Evolutionary conservation across 139 green algal genomes (phyloP).

Genomic region (Picochlorum sp.): DNA sequence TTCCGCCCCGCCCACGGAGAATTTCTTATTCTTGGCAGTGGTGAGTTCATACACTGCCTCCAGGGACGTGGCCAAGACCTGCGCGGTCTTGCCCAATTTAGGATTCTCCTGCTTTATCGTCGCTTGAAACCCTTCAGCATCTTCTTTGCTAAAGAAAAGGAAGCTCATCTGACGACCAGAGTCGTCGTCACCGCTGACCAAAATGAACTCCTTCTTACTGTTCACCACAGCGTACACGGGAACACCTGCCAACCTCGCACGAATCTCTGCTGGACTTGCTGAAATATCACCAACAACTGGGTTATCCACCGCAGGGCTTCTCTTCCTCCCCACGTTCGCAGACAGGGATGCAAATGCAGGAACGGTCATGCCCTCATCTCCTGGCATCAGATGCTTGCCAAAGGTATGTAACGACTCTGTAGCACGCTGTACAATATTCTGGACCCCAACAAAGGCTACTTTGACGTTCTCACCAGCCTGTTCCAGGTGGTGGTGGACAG

Average conservation of each 20-base stretch:
- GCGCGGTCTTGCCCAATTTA: conserved; percentile 53
- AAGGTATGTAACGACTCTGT: too few relatives aligned
- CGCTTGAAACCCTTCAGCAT: conserved; percentile 64
- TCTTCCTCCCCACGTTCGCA: neutral
- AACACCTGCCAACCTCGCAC: conserved; percentile 55
- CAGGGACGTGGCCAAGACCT: conserved; percentile 61
- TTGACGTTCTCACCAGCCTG: too few relatives aligned
- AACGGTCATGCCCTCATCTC: too few relatives aligned
- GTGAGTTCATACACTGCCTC: conserved; percentile 71
- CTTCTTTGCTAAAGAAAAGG: conserved; percentile 71
- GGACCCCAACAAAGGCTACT: too few relatives aligned
- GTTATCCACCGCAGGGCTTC: conserved; percentile 26
- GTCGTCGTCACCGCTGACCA: conserved; percentile 65
- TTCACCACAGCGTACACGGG: conserved; percentile 83
- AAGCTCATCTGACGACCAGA: conserved; percentile 67
- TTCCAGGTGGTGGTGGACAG: too few relatives aligned
- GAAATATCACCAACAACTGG: conserved; percentile 55
- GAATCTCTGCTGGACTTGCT: conserved; percentile 68
- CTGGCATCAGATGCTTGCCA: too few relatives aligned
- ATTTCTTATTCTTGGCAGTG: conserved; percentile 6
- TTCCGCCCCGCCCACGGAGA: conserved; percentile 16
- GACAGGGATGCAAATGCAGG: neutral
- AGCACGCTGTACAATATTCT: too few relatives aligned
- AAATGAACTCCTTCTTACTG: conserved; percentile 81
- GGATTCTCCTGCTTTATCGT: conserved; percentile 75